These are phyloP conservation scores for Quercus phellos DNA, from an alignment of 331 rosid species.

Conservation along the genomic window DNA sequence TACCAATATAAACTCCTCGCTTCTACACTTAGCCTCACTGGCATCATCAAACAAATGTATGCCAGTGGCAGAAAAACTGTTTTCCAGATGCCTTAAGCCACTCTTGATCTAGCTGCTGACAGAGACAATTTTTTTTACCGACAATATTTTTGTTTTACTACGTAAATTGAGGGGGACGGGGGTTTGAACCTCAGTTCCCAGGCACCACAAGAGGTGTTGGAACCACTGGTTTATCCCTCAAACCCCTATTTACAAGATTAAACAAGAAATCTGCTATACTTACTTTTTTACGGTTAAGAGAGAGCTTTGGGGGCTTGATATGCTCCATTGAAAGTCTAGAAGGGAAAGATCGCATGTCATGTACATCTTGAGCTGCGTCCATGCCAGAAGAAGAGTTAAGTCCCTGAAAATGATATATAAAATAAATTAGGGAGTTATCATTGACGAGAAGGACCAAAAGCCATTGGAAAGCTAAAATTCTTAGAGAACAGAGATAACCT, in stretches of 20 bases:
- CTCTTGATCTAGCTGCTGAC: not conserved
- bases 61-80: not conserved
- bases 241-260: constrained; percentile 6
- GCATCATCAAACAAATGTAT: not conserved
- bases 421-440: constrained; percentile 5
- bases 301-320: constrained; percentile 2
- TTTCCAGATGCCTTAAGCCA: not conserved
- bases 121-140: not conserved
- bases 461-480: not conserved
- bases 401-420: constrained; percentile 26
- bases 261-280: constrained; percentile 24
- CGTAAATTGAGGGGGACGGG: too few relatives aligned
- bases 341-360: constrained; percentile 15
- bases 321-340: constrained; percentile 7
- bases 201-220: too few relatives aligned
- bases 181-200: too few relatives aligned
- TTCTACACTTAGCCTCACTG: not conserved
- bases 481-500: not conserved
- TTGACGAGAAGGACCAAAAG: constrained; percentile 7
- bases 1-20: not conserved
- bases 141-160: not conserved
- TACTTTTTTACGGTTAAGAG: constrained; percentile 41
- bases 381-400: constrained; percentile 4
- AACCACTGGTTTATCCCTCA: too few relatives aligned
- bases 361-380: constrained; percentile 15